Conservation (phyloP, 345 rosid genomes). For the Eucalyptus marginata region DNA sequence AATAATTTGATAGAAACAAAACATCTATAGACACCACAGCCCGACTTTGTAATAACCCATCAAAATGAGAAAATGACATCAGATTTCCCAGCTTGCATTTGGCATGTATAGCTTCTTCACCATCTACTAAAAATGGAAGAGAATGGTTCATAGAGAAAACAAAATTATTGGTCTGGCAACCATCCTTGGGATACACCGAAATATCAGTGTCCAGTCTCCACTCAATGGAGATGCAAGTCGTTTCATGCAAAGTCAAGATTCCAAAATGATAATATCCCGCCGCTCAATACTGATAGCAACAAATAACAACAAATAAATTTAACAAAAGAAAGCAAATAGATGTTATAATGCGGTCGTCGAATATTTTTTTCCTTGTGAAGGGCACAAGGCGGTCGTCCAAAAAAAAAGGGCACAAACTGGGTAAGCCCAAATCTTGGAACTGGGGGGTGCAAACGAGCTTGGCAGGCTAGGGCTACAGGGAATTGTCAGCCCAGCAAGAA, state of each 20-base stretch:
- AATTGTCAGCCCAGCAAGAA: too few relatives aligned
- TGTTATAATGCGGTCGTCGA: neutral
- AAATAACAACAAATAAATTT: neutral
- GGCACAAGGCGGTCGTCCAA: too few relatives aligned
- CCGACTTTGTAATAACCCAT: neutral
- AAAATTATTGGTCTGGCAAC: neutral
- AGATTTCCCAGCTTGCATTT: neutral
- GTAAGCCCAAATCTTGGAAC: too few relatives aligned
- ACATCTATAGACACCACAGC: too few relatives aligned
- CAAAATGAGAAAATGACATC: neutral
- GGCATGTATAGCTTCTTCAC: neutral
- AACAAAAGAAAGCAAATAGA: neutral
- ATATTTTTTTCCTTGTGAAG: too few relatives aligned
- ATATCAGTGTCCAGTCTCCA: neutral
- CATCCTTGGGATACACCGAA: neutral
- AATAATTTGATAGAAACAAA: too few relatives aligned
- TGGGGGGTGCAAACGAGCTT: rapidly evolving
- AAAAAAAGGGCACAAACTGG: too few relatives aligned
- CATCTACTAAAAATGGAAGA: neutral
- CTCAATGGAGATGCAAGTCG: neutral
- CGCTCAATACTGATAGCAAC: neutral
- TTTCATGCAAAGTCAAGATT: neutral
- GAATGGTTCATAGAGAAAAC: neutral
- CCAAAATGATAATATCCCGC: neutral
- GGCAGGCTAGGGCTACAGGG: too few relatives aligned